Percentiles rank a stretch among this genome's conserved stretches.
Conservation (phyloP, 352 stramenopile genomes). For the Phytophthora melonis region DNA sequence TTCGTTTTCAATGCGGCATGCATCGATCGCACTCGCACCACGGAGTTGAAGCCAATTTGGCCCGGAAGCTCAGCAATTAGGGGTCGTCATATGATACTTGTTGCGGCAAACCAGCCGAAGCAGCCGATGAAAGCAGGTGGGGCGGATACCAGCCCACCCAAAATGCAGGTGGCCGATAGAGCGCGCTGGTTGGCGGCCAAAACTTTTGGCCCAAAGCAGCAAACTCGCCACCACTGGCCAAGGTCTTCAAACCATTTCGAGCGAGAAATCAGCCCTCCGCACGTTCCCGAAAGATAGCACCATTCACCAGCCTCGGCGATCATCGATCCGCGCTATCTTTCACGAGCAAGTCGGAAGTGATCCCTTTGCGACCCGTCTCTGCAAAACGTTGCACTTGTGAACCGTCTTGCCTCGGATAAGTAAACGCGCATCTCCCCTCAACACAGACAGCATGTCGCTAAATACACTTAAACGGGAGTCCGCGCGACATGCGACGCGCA, state of each 20-base stretch:
- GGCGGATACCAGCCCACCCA: neutral
- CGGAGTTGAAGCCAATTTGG: neutral
- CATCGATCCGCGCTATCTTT: neutral
- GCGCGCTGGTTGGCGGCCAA: neutral
- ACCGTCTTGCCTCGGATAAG: constrained; percentile 5
- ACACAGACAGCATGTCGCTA: neutral
- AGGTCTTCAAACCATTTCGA: neutral
- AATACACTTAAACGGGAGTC: constrained; percentile 3
- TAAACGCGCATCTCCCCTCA: neutral
- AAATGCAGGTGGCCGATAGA: neutral
- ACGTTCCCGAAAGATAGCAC: constrained; percentile 10
- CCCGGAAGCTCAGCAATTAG: neutral
- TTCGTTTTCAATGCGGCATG: neutral
- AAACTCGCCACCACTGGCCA: neutral
- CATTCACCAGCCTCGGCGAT: too few species aligned
- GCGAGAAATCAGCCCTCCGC: constrained; percentile 7
- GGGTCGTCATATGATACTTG: neutral
- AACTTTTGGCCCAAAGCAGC: neutral
- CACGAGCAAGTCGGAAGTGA: neutral
- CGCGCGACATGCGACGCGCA: constrained; percentile 23
- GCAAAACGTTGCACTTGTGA: neutral
- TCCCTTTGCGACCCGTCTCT: constrained; percentile 9
- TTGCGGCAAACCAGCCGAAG: constrained; percentile 2
- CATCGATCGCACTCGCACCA: neutral
- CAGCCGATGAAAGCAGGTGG: neutral